Evolutionary conservation across 2,329 filamentous ascomycete species (phyloP).

Genomic region (Cryphonectria nitschkei): DNA sequence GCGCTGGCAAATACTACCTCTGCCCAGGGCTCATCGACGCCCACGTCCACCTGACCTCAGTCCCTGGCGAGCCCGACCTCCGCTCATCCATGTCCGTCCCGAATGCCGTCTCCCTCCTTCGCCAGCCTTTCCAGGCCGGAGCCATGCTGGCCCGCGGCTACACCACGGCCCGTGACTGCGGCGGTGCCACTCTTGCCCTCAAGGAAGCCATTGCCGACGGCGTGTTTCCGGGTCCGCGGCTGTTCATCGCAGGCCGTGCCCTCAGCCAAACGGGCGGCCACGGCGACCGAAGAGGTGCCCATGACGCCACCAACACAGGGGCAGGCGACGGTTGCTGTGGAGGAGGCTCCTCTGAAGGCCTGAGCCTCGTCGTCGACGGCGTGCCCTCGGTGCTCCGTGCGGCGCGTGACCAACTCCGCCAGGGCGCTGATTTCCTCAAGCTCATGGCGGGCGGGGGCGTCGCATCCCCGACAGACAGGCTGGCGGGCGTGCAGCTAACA

Average conservation of each 20-base stretch:
- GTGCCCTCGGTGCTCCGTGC: constrained; percentile 57
- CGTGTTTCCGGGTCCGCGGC: constrained; percentile 56
- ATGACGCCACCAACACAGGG: constrained; percentile 38
- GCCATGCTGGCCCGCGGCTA: constrained; percentile 61
- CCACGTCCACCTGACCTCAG: constrained; percentile 52
- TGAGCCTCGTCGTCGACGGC: constrained; percentile 55
- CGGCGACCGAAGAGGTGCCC: constrained; percentile 51
- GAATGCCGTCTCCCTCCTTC: constrained; percentile 43
- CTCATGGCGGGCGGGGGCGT: constrained; percentile 65
- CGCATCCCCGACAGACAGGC: constrained; percentile 54
- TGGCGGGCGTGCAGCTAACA: constrained; percentile 60
- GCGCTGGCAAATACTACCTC: constrained; percentile 47
- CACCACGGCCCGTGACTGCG: constrained; percentile 61
- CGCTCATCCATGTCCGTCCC: constrained; percentile 42
- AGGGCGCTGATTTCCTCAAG: constrained; percentile 64
- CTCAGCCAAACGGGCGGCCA: constrained; percentile 64
- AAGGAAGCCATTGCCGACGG: constrained; percentile 61
- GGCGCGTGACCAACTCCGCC: constrained; percentile 57
- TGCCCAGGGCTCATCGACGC: constrained; percentile 56
- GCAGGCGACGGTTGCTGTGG: constrained; percentile 50
- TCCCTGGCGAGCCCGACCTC: constrained; percentile 46
- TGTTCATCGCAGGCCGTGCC: constrained; percentile 58
- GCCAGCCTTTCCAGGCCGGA: constrained; percentile 51
- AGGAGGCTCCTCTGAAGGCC: constrained; percentile 30
- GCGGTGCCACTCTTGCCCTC: constrained; percentile 57